phyloP scores from a whole-genome alignment of 140 eudicot genomes.

The Oenanthe javanica region DNA sequence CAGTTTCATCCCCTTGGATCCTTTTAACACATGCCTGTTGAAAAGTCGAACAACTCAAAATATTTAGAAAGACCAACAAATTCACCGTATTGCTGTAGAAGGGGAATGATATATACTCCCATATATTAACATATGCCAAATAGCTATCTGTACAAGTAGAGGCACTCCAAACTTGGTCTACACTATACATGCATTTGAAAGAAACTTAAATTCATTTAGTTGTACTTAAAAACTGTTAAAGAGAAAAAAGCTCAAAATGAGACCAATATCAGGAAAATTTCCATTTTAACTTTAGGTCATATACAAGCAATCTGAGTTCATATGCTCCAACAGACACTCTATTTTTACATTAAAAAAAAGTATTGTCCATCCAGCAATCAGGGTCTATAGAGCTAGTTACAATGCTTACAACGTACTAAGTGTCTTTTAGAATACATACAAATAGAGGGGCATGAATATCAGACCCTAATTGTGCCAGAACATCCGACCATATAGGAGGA shows the following conservation, averaged over 20 bases:
- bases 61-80: not conserved
- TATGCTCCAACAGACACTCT: not conserved
- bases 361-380: not conserved
- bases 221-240: not conserved
- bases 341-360: too few species aligned
- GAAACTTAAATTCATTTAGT: not conserved
- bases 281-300: not conserved
- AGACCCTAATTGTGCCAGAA: not conserved
- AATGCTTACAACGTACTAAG: not conserved
- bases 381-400: not conserved
- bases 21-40: conserved; percentile 73
- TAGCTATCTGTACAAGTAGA: not conserved
- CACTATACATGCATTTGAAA: not conserved
- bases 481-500: not conserved
- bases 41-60: not conserved
- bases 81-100: not conserved
- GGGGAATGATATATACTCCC: not conserved
- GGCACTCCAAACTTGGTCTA: not conserved
- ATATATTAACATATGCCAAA: not conserved
- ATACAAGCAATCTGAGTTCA: not conserved
- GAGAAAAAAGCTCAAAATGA: not conserved
- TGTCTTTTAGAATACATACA: not conserved
- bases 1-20: conserved; percentile 75
- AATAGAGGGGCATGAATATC: not conserved
- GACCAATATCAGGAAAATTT: not conserved